Evolutionary conservation across 768 basidiomycete species (phyloP).

Genomic region (Auricularia cornea): DNA sequence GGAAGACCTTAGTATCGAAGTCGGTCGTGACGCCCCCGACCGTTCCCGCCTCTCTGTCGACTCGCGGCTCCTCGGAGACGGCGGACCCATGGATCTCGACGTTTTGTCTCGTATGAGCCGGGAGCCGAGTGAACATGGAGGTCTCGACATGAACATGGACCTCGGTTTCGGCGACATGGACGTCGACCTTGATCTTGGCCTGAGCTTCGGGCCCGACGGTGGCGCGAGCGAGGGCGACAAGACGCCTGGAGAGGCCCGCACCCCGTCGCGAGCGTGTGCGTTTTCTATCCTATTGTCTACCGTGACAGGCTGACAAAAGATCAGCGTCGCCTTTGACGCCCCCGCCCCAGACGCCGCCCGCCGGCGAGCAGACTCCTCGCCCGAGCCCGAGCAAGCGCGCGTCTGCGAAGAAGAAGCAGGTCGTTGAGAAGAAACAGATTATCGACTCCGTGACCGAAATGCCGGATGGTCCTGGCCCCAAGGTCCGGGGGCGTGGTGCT

Average conservation of each 20-base stretch:
- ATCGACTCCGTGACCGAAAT: conserved; percentile 89
- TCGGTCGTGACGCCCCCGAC: conserved; percentile 61
- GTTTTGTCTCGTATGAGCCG: conserved; percentile 56
- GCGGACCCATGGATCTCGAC: conserved; percentile 48
- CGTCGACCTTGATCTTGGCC: conserved; percentile 63
- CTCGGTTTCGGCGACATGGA: conserved; percentile 38
- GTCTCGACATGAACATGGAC: conserved; percentile 42
- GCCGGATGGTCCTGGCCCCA: conserved; percentile 48
- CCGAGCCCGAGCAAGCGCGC: conserved; percentile 14
- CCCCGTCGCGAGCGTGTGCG: conserved; percentile 64
- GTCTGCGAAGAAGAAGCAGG: conserved; percentile 24
- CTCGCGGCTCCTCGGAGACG: conserved; percentile 48
- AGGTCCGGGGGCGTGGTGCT: conserved; percentile 28
- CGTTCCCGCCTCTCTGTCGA: conserved; percentile 49
- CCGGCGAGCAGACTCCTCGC: conserved; percentile 41
- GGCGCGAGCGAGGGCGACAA: conserved; percentile 35
- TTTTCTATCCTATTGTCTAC: conserved; percentile 5
- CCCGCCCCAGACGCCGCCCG: conserved; percentile 69
- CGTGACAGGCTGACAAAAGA: conserved; percentile 5
- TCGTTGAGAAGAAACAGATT: conserved; percentile 75
- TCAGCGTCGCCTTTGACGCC: conserved; percentile 71
- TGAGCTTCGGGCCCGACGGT: conserved; percentile 42
- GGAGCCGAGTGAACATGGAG: conserved; percentile 56
- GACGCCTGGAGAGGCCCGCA: conserved; percentile 47
- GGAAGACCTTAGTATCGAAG: conserved; percentile 56